Base-by-base conservation (phyloP, 2,329 filamentous ascomycete species). In the Pochonia chlamydosporia region DNA sequence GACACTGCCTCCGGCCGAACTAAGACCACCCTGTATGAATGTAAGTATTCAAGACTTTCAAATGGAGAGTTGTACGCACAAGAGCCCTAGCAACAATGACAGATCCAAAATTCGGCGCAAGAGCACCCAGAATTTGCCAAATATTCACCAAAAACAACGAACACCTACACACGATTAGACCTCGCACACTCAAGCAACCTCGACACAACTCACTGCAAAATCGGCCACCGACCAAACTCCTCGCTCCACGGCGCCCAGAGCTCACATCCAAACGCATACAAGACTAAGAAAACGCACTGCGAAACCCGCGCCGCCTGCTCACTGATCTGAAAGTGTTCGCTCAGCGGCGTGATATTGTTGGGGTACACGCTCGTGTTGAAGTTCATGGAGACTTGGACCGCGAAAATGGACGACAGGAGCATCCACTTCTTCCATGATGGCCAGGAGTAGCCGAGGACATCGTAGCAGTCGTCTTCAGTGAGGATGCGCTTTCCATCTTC, bases 211-310 rank as follows among this genome's bases (percentile, higher is more conserved):
- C 76, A 66, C 70, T 91, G 87, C 23, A 92, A 72, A 48, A 92
- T 77, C 2, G 83, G 83, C 70, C 82, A 85, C 41, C 88, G 79
- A 20, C 88, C 88, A 44, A 91, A 72, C 59, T 93, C 88, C 62
- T 93, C 88, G 39, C 81, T 86, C 86, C 87, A 93, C 0, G 88
- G 88, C 0, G 88, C 88, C 88, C 88, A 93, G 0, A 91, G 74
- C 63, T 93, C 88, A 63, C 88, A 93, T 28, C 88, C 88, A 61
- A 93, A 91, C 36, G 87, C 87, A 62, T 93, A 93, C 2, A 82
- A 64, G 43, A 93, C 75, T 28, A 93, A 69, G 67, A 91, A 93
- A 52, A 89, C 79, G 85, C 85, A 61, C 87, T 87, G 47, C 79
- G 76, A 47, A 85, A 79, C 7, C 82, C 86, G 9, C 76, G 79